Evolutionary conservation across 495 filamentous ascomycete species (phyloP), one percentile per base, ranked within the genome.

Genomic region (Hypoxylon intermedium): DNA sequence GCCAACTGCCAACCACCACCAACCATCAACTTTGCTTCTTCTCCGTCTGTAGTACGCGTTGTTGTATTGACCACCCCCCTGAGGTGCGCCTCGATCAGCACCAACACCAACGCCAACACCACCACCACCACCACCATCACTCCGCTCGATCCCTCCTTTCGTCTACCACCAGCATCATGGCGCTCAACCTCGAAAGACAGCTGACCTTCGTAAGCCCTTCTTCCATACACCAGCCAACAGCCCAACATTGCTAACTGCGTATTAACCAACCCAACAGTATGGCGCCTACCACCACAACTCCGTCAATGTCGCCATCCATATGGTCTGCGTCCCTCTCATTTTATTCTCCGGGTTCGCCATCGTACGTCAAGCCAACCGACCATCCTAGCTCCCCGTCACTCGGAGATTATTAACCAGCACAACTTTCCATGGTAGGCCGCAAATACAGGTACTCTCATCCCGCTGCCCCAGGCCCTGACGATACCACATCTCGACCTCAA

Each of bases 271-370:
- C n/a, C n/a, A n/a, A n/a, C n/a, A 97, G 94, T 98, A 98, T 82
- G 93, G 94, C 67, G 84, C 91, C 23, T 97, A 98, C 72, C 94
- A 98, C 72, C 87, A 89, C 72, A 88, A 97, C 75, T 78, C 85
- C 6, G 89, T 95, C 68, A 98, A 98, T 68, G 77, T 97, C 49
- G 82, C 83, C 18, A 97, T 98, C 64, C 94, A 98, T 72, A 87
- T 97, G 67, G 79, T 86, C 19, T 97, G 90, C 70, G 93, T 98
- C 6, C 94, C 94, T 1, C 67, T 89, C 28, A 83, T 98, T 34
- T 76, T 97, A 51, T 86, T 95, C 60, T 90, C 90, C 1, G 83
- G 78, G 2, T 87, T 97, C 60, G 80, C 92, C 36, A 69, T 97
- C 60, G 93, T 96, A 87, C 42, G 74, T 67, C 49, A 15, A 30